These are phyloP conservation scores for Limtongia smithiae DNA, from an alignment of 805 yeast genomes.

Conservation along the genomic window DNA sequence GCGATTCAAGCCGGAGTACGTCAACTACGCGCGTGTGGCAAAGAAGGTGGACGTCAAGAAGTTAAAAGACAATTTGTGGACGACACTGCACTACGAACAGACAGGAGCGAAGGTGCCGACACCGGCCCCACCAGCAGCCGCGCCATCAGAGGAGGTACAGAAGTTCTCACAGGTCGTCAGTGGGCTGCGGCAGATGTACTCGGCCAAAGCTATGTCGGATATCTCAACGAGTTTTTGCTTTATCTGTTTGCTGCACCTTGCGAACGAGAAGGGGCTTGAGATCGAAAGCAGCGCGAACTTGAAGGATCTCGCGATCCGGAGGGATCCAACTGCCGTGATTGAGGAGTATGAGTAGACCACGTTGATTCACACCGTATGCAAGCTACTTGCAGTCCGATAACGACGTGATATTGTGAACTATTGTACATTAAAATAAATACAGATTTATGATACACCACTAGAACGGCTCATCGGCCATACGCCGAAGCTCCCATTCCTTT, in stretches of 20 bases:
- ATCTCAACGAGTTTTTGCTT: slow-evolving; percentile 82
- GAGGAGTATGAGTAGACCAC: slow-evolving; percentile 16
- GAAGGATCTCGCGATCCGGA: slow-evolving; percentile 31
- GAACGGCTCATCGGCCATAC: slow-evolving; percentile 1
- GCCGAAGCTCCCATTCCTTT: slow-evolving; percentile 87
- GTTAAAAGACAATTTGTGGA: slow-evolving; percentile 76
- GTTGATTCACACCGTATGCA: too few relatives aligned
- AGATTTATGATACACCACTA: too few relatives aligned
- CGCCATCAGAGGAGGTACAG: slow-evolving; percentile 2
- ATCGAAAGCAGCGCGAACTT: slow-evolving; percentile 48
- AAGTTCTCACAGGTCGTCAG: slow-evolving; percentile 49
- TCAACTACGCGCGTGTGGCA: slow-evolving; percentile 66
- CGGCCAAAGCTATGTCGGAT: slow-evolving; percentile 55
- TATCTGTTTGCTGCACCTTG: slow-evolving; percentile 76
- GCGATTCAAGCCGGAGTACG: slow-evolving; percentile 33
- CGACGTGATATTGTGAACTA: too few relatives aligned
- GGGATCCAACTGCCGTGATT: slow-evolving; percentile 17
- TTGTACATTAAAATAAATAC: too few relatives aligned
- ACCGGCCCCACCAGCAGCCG: slow-evolving; percentile 21
- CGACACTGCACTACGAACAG: slow-evolving; percentile 37
- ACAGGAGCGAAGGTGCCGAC: slow-evolving; percentile 23
- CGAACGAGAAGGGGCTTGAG: slow-evolving; percentile 75
- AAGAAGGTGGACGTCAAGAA: slow-evolving; percentile 73
- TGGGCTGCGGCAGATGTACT: slow-evolving; percentile 52
- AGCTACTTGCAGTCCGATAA: too few relatives aligned